Evolutionary conservation across 495 filamentous ascomycete genomes (phyloP), one percentile per base, ranked within the genome.

Genomic region (Ramalina intermedia): DNA sequence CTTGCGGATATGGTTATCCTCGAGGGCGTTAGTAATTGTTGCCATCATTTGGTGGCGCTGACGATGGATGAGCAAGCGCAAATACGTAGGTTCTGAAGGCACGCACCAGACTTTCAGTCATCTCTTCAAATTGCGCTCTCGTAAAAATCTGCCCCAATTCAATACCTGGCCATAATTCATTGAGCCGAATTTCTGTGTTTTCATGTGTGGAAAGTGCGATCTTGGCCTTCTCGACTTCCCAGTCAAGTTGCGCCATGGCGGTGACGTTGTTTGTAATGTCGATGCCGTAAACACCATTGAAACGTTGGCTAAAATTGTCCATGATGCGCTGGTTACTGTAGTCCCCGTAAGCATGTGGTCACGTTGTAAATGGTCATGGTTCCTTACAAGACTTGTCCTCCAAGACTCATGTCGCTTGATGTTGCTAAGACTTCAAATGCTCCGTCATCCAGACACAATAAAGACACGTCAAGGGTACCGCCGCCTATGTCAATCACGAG

Each of bases 231-330:
- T 99, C 91, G 60, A 94, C 90, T 69, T 96, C 91, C 57, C 93
- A 90, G 86, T 96, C 96, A 56, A 99, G 80, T 72, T 96, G 96
- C 72, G 93, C 89, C 91, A 99, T 96, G 48, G 91, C 82, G 85
- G 96, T 96, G 48, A 83, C 70, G 59, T 96, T 87, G 75, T 89
- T 94, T 72, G 81, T 81, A 63, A 99, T 81, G 61, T 96, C 85
- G 53, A 86, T 84, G 55, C 72, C 68, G 74, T 96, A 78, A 79
- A 95, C 90, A 83, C 96, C 96, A 83, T 96, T 96, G 80, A 94
- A 99, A 57, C 80, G 78, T 84, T 96, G 96, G 71, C 83, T 80
- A 66, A 96, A 85, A 80, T 94, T 77, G 71, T 87, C 85, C 75
- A 99, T 91, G 68, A 96, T 79, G 66, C 90, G 83, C 75, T 96